Evolutionary conservation across 371 early-diverging fungal species (phyloP), one percentile per base, ranked within the genome.

Genomic region (Zopfochytrium polystomum): DNA sequence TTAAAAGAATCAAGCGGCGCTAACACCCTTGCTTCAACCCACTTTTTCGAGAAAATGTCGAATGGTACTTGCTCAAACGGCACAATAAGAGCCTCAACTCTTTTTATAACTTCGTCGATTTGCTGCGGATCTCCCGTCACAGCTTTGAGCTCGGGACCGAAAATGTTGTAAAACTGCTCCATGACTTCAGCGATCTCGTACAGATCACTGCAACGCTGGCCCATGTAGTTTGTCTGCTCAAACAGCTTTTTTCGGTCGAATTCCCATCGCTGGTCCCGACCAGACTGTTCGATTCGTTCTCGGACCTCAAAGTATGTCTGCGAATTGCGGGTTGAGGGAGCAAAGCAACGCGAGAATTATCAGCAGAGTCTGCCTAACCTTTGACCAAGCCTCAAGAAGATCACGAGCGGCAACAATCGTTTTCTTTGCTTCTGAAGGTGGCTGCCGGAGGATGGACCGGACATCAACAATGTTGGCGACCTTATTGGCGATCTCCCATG

Each of bases 201-300:
- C 31, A 83, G 63, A 53, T 83, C 81, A 0, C 70, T 77, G 55
- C 83, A 83, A 9, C 81, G 74, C 1, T 67, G 65, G 0, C 80
- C 75, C 80, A 83, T 83, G 61, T 80, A 81, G 66, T 83, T 80
- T 29, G 83, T 81, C 52, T 74, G 77, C 59, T 83, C 83, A 71
- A 83, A 83, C 18, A 83, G 66, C 60, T 77, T 77, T 55, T 75
- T 77, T 38, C 83, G 73, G 46, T 83, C 83, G 65, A 83, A 83
- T 62, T 83, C 83, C 83, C 83, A 83, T 25, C 83, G 75, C 56
- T 81, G 83, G 57, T 83, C 83, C 7, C 83, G 72, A 1, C 83
- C 83, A 25, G 77, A 76, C 52, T 78, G 80, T 52, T 83, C 83
- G 49, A 83, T 81, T 13, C 77, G 68, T 42, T 83, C 83, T 13